Base-by-base conservation (phyloP, 768 basidiomycete genomes). In the Candolleomyces efflorescens region DNA sequence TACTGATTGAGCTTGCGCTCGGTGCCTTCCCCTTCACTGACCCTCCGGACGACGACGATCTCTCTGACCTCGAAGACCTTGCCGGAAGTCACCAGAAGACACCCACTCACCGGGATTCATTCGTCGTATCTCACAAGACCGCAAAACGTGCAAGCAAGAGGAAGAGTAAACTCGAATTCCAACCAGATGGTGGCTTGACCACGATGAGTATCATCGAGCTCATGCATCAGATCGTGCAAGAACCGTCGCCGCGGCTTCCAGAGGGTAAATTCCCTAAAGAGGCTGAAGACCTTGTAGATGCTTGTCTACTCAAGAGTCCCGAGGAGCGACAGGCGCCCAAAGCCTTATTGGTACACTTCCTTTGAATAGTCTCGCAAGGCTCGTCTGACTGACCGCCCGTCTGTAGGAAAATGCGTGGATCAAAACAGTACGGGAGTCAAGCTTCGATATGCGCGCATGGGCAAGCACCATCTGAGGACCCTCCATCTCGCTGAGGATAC, bases 181-280 rank as follows among this genome's bases (percentile, higher is more conserved):
- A 85, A 60, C 74, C 94, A 59, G 92, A 93, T 67, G 95, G 94
- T 22, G 90, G 92, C 5, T 89, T 90, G 17, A 90, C 93, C 86
- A 94, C 94, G 62, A 97, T 99, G 94, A 92, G 89, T 66, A 99
- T 99, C 71, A 79, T 99, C 57, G 97, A 99, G 74, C 71, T 99
- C 50, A 78, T 99, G 65, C 97, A 99, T 69, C 94, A 98, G 69
- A 98, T 99, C 64, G 97, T 99, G 41, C 93, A 98, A 64, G 97
- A 99, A 73, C 94, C 97, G 44, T 94, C 97, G 22, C 97, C 97
- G 20, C 78, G 83, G 65, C 72, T 99, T 56, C 80, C 85, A 0
- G 83, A 89, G 53, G 85, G 84, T 32, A 79, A 74, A 22, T 82
- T 78, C 78, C 85, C 86, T 1, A 70, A 73, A 54, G 83, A 87